These are phyloP conservation scores for Epichloe sp. DNA, from an alignment of 2,329 filamentous ascomycete genomes.

Conservation along the genomic window DNA sequence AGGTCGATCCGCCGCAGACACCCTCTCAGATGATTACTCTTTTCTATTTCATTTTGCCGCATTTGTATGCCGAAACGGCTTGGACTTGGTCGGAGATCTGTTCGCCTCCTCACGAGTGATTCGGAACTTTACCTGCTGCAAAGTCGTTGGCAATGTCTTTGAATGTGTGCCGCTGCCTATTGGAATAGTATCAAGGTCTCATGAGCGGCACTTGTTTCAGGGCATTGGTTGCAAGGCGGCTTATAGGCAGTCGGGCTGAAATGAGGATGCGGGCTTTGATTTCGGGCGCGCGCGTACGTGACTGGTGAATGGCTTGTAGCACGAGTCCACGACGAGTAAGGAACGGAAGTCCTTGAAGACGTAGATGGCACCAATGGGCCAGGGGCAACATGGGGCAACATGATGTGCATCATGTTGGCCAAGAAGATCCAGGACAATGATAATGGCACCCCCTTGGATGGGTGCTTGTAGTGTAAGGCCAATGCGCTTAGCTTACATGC, in stretches of 20 bases:
- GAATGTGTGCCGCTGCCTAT: not conserved
- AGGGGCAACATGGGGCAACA: not conserved
- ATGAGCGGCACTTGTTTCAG: not conserved
- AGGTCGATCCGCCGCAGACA: not conserved
- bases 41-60: not conserved
- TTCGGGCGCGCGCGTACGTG: constrained; percentile 3
- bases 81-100: not conserved
- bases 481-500: constrained; percentile 5
- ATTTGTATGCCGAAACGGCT: not conserved
- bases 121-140: not conserved
- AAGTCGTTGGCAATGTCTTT: not conserved
- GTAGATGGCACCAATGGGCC: not conserved
- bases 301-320: constrained; percentile 1
- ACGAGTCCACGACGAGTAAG: not conserved
- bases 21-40: not conserved
- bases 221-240: not conserved
- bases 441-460: constrained; percentile 4
- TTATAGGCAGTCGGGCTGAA: constrained; percentile 4
- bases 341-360: not conserved
- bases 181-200: not conserved
- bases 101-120: not conserved
- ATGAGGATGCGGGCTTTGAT: constrained; percentile 5
- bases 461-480: constrained; percentile 1
- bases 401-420: not conserved
- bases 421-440: not conserved